Base-by-base conservation (phyloP, 768 basidiomycete genomes). In the Lactarius hengduanensis region DNA sequence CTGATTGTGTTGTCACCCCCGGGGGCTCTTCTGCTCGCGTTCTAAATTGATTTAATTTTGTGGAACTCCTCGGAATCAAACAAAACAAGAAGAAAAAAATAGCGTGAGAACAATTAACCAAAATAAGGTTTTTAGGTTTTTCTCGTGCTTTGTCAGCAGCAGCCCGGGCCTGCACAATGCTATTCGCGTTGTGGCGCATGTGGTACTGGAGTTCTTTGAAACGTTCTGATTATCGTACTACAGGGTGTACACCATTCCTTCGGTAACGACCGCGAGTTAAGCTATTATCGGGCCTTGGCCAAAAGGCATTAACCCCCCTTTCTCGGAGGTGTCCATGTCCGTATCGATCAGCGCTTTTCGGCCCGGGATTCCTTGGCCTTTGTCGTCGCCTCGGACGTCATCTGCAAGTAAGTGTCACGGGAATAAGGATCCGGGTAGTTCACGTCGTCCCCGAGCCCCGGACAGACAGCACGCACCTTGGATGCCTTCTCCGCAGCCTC, bases 401-500 rank as follows among this genome's bases (percentile, higher is more conserved):
- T 36, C 69, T 70, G 36, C 3, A 3, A 30, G 26, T 10, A 2
- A 16, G 41, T 13, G n/a, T 47, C n/a, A 50, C 10, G 11, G 22
- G 20, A n/a, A n/a, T 10, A 22, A 22, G 10, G 10, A 13, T 50
- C 45, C 22, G 22, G n/a, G 10, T 22, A 18, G 57, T 20, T 28
- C 22, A 30, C 50, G 8, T 18, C 11, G 20, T 26, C 26, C 54
- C 22, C 36, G 18, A 47, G 4, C 30, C 43, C 26, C n/a, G 20
- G 11, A 20, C 18, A 57, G 15, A 15, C 11, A 22, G 13, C n/a
- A 43, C 68, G 18, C 38, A 67, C 69, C 43, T 9, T 38, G 2
- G 69, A 63, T 26, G 58, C 63, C 41, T 70, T 62, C 11, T 61
- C 57, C 50, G 47, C n/a, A 16, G 66, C 43, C 28, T 20, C 28